Percentiles rank a stretch among this genome's conserved stretches.
These are phyloP conservation scores for Rhynchosporium graminicola DNA, from an alignment of 2,329 filamentous ascomycete species.

Conservation along the genomic window DNA sequence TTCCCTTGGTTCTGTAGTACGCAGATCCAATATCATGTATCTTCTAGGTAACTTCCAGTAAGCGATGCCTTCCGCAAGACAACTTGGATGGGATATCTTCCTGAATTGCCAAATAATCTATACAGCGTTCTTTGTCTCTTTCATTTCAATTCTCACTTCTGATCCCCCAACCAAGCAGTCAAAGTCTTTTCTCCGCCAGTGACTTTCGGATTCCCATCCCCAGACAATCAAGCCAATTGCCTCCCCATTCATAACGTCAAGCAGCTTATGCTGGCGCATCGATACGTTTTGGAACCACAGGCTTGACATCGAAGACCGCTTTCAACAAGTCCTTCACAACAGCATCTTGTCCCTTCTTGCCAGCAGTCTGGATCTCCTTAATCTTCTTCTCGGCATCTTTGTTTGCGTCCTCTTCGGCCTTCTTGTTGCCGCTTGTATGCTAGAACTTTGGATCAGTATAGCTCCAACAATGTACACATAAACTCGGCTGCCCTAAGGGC, in stretches of 20 bases:
- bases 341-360: slow-evolving; percentile 74
- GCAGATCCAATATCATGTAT: not conserved
- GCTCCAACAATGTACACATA: not conserved
- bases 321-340: slow-evolving; percentile 82
- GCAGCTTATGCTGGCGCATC: slow-evolving; percentile 37
- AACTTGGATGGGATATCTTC: slow-evolving; percentile 30
- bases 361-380: slow-evolving; percentile 76
- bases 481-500: not conserved
- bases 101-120: slow-evolving; percentile 34
- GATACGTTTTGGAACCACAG: slow-evolving; percentile 56
- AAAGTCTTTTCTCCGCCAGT: not conserved
- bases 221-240: not conserved
- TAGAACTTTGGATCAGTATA: slow-evolving; percentile 44
- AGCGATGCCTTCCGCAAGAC: not conserved
- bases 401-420: slow-evolving; percentile 75
- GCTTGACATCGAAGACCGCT: slow-evolving; percentile 83
- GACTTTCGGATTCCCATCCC: not conserved
- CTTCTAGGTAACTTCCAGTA: not conserved
- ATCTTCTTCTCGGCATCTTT: slow-evolving; percentile 81
- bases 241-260: not conserved
- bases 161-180: not conserved
- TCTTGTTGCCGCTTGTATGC: slow-evolving; percentile 91
- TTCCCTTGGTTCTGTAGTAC: not conserved
- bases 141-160: not conserved
- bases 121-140: slow-evolving; percentile 29